Evolutionary conservation across 805 yeast species (phyloP), one percentile per base, ranked within the genome.

Genomic region (Pichia sporocuriosa): DNA sequence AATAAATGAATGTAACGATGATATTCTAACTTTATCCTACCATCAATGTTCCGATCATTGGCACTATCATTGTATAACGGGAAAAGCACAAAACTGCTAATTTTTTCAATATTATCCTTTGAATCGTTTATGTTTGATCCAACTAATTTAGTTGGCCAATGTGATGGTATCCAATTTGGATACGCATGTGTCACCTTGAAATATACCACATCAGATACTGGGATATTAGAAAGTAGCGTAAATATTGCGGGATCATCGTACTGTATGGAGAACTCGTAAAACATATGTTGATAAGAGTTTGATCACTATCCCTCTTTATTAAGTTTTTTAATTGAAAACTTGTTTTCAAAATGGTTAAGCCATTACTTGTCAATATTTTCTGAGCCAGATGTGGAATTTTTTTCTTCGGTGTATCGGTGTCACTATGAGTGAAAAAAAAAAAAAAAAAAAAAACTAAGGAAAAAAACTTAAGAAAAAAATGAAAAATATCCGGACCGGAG

Each of bases 211-310:
- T 38, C 42, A 16, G 31, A 25, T 3, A 34, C n/a, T 15, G 44
- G 40, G 6, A 33, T 31, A 2, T 15, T 15, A 16, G 13, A 23
- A 7, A 19, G n/a, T 6, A 41, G 11, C 8, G 9, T 11, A 15
- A 16, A 13, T 12, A 36, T n/a, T 12, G 26, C 24, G 4, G 38
- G 45, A 16, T 43, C 45, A n/a, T 43, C 45, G 19, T 43, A 37
- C 21, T 43, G 45, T 7, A 43, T 25, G 2, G 45, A 43, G 17
- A 43, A 34, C 12, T 43, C 45, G 23, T 43, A 33, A n/a, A 43
- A 43, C 45, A 43, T 43, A 8, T 16, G 10, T 25, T 7, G 5
- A 19, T 8, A 8, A 4, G 9, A 9, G 26, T 11, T 25, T n/a
- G 17, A 23, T 7, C 11, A 23, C 10, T 23, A n/a, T n/a, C n/a